Base-by-base conservation (phyloP, 1,139 yeast genomes). In the Geotrichum phurueaensis region DNA sequence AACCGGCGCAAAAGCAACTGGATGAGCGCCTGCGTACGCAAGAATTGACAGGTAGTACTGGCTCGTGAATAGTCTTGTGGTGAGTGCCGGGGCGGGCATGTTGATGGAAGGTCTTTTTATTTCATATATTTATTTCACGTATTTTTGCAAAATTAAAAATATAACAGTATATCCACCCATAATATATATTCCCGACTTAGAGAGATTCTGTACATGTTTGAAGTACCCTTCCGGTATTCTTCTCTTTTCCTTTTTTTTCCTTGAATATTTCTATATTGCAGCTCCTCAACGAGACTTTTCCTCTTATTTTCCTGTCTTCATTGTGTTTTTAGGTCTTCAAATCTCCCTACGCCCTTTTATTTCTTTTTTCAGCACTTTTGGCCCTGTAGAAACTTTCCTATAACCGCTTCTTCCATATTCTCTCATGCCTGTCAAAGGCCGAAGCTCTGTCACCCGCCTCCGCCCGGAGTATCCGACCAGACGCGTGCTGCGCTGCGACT, bases 1-100 rank as follows among this genome's bases (percentile, higher is more conserved):
- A 70, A 48, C 81, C 78, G 1, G 76, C 76, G 1, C 60, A 64
- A 71, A 64, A 65, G 64, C 67, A 29, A 68, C 71, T 31, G 61
- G 64, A 25, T 71, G 73, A 3, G 61, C 65, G 15, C 67, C 65
- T 20, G 65, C 65, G 51, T 71, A 70, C 5, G 71, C 70, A 29
- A 20, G 23, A 51, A n/a, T n/a, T 3, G 1, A 7, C 47, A 3
- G 18, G 20, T 15, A 7, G 9, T 6, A 39, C 20, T 3, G 20
- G 18, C 22, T n/a, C 18, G 4, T 39, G 47, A 39, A 4, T 39
- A 22, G 18, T 10, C 31, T 27, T 27, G 31, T 1, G n/a, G n/a
- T n/a, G n/a, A n/a, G n/a, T n/a, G n/a, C 15, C 39, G 39, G 39
- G 39, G 13, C 39, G 43, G 39, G 27, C 36, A 20, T 7, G 31